A percentile compares a stretch with the other conserved stretches of the same genome.
Conservation (phyloP, 371 early-diverging fungal genomes). For the Saksenaea vasiformis region DNA sequence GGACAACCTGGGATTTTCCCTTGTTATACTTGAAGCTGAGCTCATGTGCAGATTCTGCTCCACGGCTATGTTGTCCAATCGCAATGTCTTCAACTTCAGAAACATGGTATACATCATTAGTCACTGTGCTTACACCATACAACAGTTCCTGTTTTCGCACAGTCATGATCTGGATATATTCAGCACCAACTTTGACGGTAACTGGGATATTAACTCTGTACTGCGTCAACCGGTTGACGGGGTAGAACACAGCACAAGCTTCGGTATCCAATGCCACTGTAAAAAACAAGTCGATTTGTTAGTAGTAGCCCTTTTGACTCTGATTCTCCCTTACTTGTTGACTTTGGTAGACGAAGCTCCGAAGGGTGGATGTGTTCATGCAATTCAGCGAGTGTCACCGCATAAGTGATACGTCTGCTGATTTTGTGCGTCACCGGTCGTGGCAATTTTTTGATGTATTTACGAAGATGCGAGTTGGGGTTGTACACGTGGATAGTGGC, state of each 20-base stretch:
- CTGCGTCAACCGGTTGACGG: conserved; percentile 61
- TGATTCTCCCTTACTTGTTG: conserved; percentile 46
- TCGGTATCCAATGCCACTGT: conserved; percentile 65
- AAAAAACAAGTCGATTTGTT: conserved; percentile 6
- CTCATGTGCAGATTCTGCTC: conserved; percentile 62
- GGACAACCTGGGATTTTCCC: conserved; percentile 65
- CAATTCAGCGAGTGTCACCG: conserved; percentile 64
- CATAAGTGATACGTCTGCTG: conserved; percentile 60
- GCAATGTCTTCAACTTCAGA: conserved; percentile 79
- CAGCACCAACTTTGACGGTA: conserved; percentile 74
- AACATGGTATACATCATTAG: conserved; percentile 86
- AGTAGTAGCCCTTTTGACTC: neutral
- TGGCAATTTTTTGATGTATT: conserved; percentile 58
- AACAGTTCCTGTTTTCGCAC: conserved; percentile 62
- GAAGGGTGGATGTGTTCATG: conserved; percentile 64
- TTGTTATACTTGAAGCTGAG: conserved; percentile 75
- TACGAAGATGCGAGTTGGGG: conserved; percentile 69
- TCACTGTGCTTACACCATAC: conserved; percentile 61
- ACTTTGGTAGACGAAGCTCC: conserved; percentile 75
- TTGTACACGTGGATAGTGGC: conserved; percentile 67
- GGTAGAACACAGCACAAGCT: conserved; percentile 54
- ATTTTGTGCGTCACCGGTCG: conserved; percentile 56
- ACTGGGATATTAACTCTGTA: conserved; percentile 63
- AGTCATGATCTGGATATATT: conserved; percentile 77
- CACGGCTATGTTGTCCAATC: conserved; percentile 33